Base-by-base conservation (phyloP, 352 stramenopile species). In the Phytophthora pisi region DNA sequence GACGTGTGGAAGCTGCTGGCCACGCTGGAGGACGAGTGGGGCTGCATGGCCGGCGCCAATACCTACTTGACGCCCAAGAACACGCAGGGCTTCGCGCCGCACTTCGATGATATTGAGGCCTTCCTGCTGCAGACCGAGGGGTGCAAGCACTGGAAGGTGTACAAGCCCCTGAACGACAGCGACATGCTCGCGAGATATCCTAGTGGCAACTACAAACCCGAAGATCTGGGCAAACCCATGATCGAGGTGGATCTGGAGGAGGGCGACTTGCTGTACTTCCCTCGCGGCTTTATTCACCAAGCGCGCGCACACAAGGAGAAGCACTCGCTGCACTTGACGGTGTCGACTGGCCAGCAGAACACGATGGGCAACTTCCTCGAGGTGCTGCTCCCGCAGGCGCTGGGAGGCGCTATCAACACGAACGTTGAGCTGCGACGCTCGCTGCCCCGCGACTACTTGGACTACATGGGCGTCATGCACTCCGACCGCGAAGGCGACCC, bases 101-200 rank as follows among this genome's bases (percentile, higher is more conserved):
- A 99, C 76, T 99, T 98, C 58, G 97, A 99, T 61, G 95, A 99
- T 66, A 98, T 99, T 66, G 96, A 99, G 70, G 96, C 95, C 0
- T 99, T 99, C 70, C 81, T 98, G 64, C 64, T 99, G 26, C 96
- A 99, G 69, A 67, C 79, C 3, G 92, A 98, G 81, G 97, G 96
- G 38, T 89, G 68, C 18, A 99, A 98, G 71, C 78, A 93, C 65
- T 99, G 96, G 95, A 97, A 96, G 57, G 81, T 97, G 40, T 97
- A 97, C 61, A 53, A 80, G 42, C 86, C 85, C 9, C 56, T 90
- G 47, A 75, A 79, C 23, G 81, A 88, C 0, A 70, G 65, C 10
- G 66, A 77, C 18, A 89, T 83, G 53, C 70, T 96, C 46, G 84
- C 90, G 0, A 72, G 87, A 1, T 79, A 79, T 61, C 81, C 84